Evolutionary conservation across 1,284 basidiomycete genomes (phyloP), one percentile per base, ranked within the genome.

Genomic region (Microbotryum intermedium): DNA sequence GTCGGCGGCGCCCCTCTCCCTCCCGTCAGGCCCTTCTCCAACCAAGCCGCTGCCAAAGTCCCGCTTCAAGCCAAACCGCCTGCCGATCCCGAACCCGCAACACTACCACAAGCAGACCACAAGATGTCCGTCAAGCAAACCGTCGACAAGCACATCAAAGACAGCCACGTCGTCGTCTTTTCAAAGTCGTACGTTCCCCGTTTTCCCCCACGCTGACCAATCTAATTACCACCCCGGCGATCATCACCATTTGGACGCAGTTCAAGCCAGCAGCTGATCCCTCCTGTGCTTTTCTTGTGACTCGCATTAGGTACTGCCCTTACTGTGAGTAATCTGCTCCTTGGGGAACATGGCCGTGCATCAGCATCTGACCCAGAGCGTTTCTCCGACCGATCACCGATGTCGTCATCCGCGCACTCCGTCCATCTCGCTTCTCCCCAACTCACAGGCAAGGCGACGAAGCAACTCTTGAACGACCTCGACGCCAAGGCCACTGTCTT

Each of bases 141-240:
- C 29, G 73, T 73, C 51, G 73, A 74, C 55, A 62, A 71, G 50
- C 69, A 73, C 59, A 76, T 77, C 67, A 59, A 60, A 2, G 64
- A 67, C 29, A 66, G 72, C 60, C 66, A 71, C 48, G 60, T 75
- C 43, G 74, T 74, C n/a, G 70, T 77, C 26, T 77, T 77, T 64
- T 71, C 67, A 66, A 77, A 76, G 72, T 69, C 25, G 44, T 26
- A 23, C 43, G 11, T 23, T 4, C 44, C 30, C 7, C 26, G 28
- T 20, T 6, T n/a, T 58, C 42, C 72, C 70, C 69, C 71, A 59
- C 54, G 42, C 23, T 20, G 55, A n/a, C 23, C 6, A 53, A 46
- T 53, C 0, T 5, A 3, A 16, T 18, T 39, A 11, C 34, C 18
- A 11, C 34, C 34, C 11, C 6, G 34, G 34, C 34, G 34, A 18